Percentiles rank a stretch among this genome's conserved stretches.
Evolutionary conservation across 345 rosid genomes (phyloP).

Genomic region (Triadica sebifera): DNA sequence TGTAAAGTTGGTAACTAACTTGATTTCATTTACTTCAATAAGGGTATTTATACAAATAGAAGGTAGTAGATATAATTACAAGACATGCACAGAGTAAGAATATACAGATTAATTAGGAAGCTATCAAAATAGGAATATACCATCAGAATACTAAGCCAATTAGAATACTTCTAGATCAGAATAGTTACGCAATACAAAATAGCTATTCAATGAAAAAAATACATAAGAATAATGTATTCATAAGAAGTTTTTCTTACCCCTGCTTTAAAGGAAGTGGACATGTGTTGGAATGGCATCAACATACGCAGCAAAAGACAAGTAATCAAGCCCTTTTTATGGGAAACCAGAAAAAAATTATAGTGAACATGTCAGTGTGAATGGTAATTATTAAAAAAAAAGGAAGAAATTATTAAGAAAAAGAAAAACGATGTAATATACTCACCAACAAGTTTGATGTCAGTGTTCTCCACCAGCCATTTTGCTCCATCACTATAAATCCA

Average conservation of each 20-base stretch:
- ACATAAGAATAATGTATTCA: neutral
- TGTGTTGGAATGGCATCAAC: slow-evolving; percentile 21
- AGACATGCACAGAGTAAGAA: no score
- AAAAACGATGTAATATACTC: neutral
- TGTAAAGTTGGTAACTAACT: no score
- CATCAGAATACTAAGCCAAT: no score
- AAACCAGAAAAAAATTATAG: neutral
- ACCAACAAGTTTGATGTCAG: slow-evolving; percentile 47
- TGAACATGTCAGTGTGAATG: no score
- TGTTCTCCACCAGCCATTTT: slow-evolving; percentile 42
- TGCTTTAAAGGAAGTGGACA: slow-evolving; percentile 25
- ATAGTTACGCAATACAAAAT: no score
- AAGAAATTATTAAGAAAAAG: neutral
- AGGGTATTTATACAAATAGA: no score
- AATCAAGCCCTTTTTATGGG: slow-evolving; percentile 38
- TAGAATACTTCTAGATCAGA: no score
- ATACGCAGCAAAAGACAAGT: slow-evolving; percentile 39
- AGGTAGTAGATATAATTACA: no score
- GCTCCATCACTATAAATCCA: slow-evolving; percentile 44
- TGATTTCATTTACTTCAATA: no score
- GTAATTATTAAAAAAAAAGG: no score
- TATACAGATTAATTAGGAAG: no score
- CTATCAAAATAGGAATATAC: no score
- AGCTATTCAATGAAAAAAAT: neutral
- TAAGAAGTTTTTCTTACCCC: slow-evolving; percentile 23